Evolutionary conservation across 768 basidiomycete species (phyloP).

Genomic region (Russula foetens): DNA sequence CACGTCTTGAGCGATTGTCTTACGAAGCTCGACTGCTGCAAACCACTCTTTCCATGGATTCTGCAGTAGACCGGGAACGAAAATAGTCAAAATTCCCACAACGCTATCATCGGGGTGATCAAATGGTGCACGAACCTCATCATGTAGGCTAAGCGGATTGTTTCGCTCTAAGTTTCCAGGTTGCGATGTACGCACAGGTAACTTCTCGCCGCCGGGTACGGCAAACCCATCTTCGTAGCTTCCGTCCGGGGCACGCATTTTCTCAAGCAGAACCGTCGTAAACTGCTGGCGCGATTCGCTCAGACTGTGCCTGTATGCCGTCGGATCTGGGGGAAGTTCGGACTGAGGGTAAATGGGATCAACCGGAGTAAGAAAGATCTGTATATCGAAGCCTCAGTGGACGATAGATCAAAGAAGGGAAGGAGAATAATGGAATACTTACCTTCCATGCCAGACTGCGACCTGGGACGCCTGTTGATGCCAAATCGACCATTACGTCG

Average conservation of each 20-base stretch:
- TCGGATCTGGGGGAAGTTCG: slow-evolving; percentile 26
- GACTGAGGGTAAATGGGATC: slow-evolving; percentile 55
- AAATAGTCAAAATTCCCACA: neutral
- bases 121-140: slow-evolving; percentile 40
- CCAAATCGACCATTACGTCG: slow-evolving; percentile 30
- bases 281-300: slow-evolving; percentile 49
- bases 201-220: slow-evolving; percentile 41
- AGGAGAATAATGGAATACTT: slow-evolving; percentile 3
- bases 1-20: slow-evolving; percentile 88
- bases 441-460: slow-evolving; percentile 87
- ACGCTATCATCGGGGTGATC: neutral
- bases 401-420: neutral
- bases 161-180: slow-evolving; percentile 53
- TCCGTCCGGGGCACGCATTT: slow-evolving; percentile 81
- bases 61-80: slow-evolving; percentile 29
- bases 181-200: slow-evolving; percentile 24
- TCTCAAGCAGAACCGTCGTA: slow-evolving; percentile 48
- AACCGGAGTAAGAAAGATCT: slow-evolving; percentile 63
- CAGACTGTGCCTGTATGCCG: slow-evolving; percentile 28
- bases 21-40: slow-evolving; percentile 76
- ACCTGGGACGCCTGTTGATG: slow-evolving; percentile 50
- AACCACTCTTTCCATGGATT: slow-evolving; percentile 98
- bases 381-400: slow-evolving; percentile 18
- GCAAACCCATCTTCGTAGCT: slow-evolving; percentile 64
- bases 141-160: slow-evolving; percentile 75